phyloP scores from a whole-genome alignment of 495 filamentous ascomycete genomes.

The Hypoxylon rickii region DNA sequence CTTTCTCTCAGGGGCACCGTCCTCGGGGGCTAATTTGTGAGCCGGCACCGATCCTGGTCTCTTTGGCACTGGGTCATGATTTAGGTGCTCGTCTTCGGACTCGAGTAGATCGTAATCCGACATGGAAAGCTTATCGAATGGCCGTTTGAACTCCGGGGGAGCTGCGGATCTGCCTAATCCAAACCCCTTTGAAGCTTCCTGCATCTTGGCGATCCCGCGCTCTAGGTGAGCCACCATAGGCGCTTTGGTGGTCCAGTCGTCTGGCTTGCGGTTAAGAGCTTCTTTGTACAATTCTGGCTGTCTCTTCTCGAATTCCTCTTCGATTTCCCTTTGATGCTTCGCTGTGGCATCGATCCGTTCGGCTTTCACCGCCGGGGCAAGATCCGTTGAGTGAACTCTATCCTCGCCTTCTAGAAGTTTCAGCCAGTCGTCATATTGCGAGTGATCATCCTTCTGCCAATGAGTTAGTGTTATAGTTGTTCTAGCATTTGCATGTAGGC shows the following conservation, averaged over 20 bases:
- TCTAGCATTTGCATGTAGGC: background rate
- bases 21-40: conserved; percentile 5
- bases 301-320: conserved; percentile 42
- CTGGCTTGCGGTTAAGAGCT: conserved; percentile 36
- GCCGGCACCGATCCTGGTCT: conserved; percentile 2
- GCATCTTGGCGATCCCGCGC: conserved; percentile 31
- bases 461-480: background rate
- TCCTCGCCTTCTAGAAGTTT: conserved; percentile 44
- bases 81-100: conserved; percentile 31
- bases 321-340: conserved; percentile 47
- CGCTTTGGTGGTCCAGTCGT: conserved; percentile 20
- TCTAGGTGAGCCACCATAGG: conserved; percentile 31
- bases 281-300: conserved; percentile 45
- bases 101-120: conserved; percentile 34
- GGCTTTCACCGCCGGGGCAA: conserved; percentile 43
- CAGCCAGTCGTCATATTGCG: conserved; percentile 46
- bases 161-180: conserved; percentile 12
- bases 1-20: conserved; percentile 16
- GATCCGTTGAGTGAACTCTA: conserved; percentile 39
- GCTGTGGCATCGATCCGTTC: conserved; percentile 44
- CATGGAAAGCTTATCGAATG: conserved; percentile 24
- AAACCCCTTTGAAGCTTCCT: conserved; percentile 21
- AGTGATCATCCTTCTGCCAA: conserved; percentile 41
- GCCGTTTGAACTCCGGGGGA: conserved; percentile 27
- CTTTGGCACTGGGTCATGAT: conserved; percentile 6